phyloP scores from a whole-genome alignment of 768 basidiomycete genomes.

The Gymnopilus dilepis region DNA sequence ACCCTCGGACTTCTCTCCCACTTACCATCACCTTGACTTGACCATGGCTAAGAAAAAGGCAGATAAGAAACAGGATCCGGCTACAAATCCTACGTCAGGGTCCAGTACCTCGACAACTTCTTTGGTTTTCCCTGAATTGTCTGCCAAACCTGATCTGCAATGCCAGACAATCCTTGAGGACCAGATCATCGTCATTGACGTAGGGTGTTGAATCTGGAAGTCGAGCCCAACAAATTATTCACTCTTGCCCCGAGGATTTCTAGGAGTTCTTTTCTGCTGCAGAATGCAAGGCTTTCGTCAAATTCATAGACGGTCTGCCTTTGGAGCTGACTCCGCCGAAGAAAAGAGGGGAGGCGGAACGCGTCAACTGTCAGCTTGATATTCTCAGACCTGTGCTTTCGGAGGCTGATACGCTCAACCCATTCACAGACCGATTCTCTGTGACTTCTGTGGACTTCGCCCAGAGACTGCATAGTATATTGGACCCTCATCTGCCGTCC shows the following conservation, averaged over 20 bases:
- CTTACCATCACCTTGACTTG: no score
- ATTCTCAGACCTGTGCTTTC: no score
- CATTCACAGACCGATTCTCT: conserved; percentile 60
- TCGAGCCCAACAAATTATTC: not conserved
- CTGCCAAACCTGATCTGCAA: conserved; percentile 49
- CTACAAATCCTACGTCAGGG: not conserved
- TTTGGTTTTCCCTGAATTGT: conserved; percentile 49
- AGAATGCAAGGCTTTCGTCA: conserved; percentile 65
- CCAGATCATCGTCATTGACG: conserved; percentile 68
- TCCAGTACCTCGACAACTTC: conserved; percentile 4
- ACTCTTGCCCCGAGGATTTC: not conserved
- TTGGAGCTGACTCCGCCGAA: conserved; percentile 73
- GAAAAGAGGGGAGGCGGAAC: conserved; percentile 73
- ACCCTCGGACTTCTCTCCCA: no score
- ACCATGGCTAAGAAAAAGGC: conserved; percentile 33
- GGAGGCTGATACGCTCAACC: not conserved
- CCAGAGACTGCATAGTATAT: conserved; percentile 47
- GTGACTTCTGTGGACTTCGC: conserved; percentile 66
- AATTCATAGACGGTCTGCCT: conserved; percentile 63
- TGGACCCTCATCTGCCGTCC: conserved; percentile 63
- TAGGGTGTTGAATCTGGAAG: conserved; percentile 33
- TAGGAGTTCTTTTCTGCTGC: conserved; percentile 61
- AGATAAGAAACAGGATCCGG: conserved; percentile 17
- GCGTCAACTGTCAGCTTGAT: conserved; percentile 66
- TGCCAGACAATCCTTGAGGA: conserved; percentile 59